phyloP scores from a whole-genome alignment of 305 asterid species.

The Solanum aculeatissimum region DNA sequence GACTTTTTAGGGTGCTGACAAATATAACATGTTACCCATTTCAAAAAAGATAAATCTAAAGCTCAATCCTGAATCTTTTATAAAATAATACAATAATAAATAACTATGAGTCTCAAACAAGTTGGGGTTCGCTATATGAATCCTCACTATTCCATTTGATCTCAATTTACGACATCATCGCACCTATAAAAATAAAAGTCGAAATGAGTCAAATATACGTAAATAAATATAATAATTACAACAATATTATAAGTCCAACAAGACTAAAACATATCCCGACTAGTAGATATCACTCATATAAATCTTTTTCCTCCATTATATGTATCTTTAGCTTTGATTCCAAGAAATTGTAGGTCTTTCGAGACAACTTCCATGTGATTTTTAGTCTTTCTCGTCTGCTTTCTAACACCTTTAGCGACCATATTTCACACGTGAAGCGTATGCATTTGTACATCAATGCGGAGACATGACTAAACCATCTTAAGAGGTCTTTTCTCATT shows the following conservation, averaged over 20 bases:
- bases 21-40: too few relatives aligned
- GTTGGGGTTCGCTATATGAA: neutral
- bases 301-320: neutral
- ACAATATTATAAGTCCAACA: neutral
- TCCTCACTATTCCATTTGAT: neutral
- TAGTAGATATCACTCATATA: neutral
- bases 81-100: neutral
- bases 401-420: neutral
- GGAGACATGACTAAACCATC: neutral
- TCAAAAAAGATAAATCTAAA: neutral
- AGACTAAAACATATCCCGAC: neutral
- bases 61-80: neutral
- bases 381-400: neutral
- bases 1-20: too few relatives aligned
- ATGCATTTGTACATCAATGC: neutral
- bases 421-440: neutral
- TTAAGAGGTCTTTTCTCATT: neutral
- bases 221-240: neutral
- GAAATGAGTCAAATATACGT: neutral
- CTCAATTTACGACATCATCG: neutral
- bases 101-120: neutral
- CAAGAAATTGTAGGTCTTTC: neutral
- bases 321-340: neutral
- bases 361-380: neutral
- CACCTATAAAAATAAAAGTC: neutral